phyloP scores from a whole-genome alignment of 116 monocot species.

The Papilionanthe hybrid region DNA sequence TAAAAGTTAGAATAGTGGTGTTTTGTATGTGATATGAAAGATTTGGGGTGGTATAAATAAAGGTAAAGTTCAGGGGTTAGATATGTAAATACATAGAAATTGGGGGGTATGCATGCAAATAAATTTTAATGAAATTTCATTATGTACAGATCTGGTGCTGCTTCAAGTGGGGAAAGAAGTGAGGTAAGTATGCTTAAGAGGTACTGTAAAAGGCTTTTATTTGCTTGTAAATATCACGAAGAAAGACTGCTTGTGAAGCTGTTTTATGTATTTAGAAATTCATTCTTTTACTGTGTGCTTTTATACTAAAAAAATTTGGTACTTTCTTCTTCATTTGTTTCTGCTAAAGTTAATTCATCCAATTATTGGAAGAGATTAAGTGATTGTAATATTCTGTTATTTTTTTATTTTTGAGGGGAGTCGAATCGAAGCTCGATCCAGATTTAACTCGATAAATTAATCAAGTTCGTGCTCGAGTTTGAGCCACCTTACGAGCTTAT shows the following conservation, averaged over 20 bases:
- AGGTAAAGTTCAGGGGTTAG: too few species aligned
- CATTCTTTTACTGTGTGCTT: conserved; percentile 1
- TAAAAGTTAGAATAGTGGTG: too few species aligned
- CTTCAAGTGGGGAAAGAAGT: conserved; percentile 27
- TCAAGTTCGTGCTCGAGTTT: too few species aligned
- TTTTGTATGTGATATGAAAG: too few species aligned
- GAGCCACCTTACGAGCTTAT: too few species aligned
- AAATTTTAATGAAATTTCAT: background rate
- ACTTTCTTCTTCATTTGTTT: background rate
- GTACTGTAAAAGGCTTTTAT: background rate
- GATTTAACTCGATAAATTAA: too few species aligned
- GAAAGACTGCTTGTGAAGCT: background rate
- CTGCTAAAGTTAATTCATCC: background rate
- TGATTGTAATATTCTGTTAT: background rate
- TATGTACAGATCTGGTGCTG: conserved; percentile 32
- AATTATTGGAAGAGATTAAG: background rate
- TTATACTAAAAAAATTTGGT: background rate
- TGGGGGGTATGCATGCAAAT: too few species aligned
- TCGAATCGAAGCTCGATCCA: too few species aligned
- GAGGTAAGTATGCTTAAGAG: background rate
- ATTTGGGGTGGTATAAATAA: too few species aligned
- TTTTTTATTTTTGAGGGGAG: background rate
- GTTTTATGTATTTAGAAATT: background rate
- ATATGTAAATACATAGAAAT: too few species aligned
- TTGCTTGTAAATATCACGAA: conserved; percentile 4